phyloP scores from a whole-genome alignment of 805 yeast genomes.

The Candida fluviatilis region DNA sequence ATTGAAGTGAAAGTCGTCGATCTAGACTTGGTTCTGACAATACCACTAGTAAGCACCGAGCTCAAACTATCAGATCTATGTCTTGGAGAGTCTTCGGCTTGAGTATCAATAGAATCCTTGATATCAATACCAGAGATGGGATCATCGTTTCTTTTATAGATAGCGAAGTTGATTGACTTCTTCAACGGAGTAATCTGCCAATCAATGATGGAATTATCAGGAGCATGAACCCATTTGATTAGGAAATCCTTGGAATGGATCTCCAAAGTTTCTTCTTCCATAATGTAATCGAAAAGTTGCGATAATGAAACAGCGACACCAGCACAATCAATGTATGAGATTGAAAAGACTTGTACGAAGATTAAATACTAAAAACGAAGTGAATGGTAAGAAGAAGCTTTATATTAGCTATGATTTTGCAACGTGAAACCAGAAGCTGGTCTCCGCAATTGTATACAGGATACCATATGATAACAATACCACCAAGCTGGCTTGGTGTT shows the following conservation, averaged over 20 bases:
- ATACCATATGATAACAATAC: not conserved
- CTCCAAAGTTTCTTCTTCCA: constrained; percentile 71
- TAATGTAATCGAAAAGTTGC: not conserved
- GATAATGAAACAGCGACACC: not conserved
- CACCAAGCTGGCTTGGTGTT: too few relatives aligned
- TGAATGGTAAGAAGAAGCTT: too few relatives aligned
- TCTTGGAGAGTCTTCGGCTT: not conserved
- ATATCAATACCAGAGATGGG: constrained; percentile 3
- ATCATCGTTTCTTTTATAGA: constrained; percentile 31
- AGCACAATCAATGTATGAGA: too few relatives aligned
- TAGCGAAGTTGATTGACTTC: constrained; percentile 38
- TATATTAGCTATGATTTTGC: too few relatives aligned
- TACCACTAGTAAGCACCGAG: constrained; percentile 31
- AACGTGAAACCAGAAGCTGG: too few relatives aligned
- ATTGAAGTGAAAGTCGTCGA: constrained; percentile 35
- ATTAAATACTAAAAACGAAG: too few relatives aligned
- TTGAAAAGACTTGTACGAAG: too few relatives aligned
- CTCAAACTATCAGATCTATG: constrained; percentile 26
- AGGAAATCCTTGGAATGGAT: constrained; percentile 85
- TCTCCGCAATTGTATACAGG: not conserved
- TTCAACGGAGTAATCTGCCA: constrained; percentile 80
- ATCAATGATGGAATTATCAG: constrained; percentile 58
- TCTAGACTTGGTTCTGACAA: constrained; percentile 32
- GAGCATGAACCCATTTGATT: constrained; percentile 85
- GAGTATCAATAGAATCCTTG: constrained; percentile 1